Evolutionary conservation across 106 monocot genomes (phyloP).

Genomic region (Vanilla planifolia): DNA sequence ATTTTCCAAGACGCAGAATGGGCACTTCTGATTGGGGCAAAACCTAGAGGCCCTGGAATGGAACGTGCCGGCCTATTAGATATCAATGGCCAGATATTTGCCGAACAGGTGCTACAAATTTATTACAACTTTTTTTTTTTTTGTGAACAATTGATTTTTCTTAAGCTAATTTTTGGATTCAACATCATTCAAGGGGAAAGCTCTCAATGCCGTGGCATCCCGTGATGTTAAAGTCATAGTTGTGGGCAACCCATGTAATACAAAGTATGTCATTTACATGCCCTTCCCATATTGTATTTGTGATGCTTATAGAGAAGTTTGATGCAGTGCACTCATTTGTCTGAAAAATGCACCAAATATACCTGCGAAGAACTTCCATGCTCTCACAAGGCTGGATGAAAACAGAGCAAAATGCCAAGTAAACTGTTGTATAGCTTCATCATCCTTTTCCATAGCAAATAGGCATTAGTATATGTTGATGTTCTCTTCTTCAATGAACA

Average conservation of each 20-base stretch:
- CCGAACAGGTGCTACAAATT: constrained; percentile 53
- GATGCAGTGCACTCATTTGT: constrained; percentile 87
- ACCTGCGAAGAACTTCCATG: constrained; percentile 95
- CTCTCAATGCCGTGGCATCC: constrained; percentile 94
- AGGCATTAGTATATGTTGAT: constrained; percentile 6
- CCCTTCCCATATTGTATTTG: not conserved
- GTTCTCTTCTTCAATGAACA: not conserved
- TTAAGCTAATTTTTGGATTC: constrained; percentile 3
- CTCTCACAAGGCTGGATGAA: constrained; percentile 95
- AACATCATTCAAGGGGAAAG: constrained; percentile 68
- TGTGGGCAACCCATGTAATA: constrained; percentile 96
- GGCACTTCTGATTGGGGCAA: constrained; percentile 93
- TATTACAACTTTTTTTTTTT: not conserved
- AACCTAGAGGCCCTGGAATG: constrained; percentile 96
- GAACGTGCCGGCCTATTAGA: constrained; percentile 90
- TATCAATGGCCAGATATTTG: constrained; percentile 95
- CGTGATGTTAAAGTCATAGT: constrained; percentile 84
- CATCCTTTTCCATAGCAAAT: too few relatives aligned
- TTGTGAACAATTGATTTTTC: too few relatives aligned
- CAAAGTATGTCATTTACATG: constrained; percentile 49
- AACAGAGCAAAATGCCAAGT: constrained; percentile 99
- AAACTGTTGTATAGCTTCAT: not conserved
- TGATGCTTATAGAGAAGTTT: constrained; percentile 7
- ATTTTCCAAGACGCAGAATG: constrained; percentile 87
- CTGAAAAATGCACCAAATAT: constrained; percentile 94